Base-by-base conservation (phyloP, 2,329 filamentous ascomycete species). In the Cytospora paraplurivora region DNA sequence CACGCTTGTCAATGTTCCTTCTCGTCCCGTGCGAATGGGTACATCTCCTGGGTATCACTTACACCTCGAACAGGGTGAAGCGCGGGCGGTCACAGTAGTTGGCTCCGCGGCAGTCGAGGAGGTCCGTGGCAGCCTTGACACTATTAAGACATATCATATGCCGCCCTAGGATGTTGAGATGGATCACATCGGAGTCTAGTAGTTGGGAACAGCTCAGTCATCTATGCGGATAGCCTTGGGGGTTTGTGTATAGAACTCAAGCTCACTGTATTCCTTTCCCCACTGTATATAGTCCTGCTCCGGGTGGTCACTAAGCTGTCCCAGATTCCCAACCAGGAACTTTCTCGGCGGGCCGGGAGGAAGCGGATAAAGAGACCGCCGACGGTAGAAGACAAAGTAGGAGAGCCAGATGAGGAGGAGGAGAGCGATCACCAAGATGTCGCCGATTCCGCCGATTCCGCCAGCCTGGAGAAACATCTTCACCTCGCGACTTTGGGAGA, bases 71-170 rank as follows among this genome's bases (percentile, higher is more conserved):
- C 63, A 73, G 71, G 63, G 76, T 74, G 65, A 78, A 78, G 8
- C 75, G 72, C 8, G 76, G 76, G 13, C 76, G 68, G 63, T 76
- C 73, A 19, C 69, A 71, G 59, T 76, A 78, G 55, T 74, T 77
- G 19, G 71, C 69, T 4, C 76, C 75, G 7, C 75, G 71, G 58
- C 72, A 75, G 32, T 76, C 75, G 21, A 78, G 71, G n/a, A 78
- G 68, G 27, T 77, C 76, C 3, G 69, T 68, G 7, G 76, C 76
- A 4, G 73, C 69, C 58, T 72, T 66, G 15, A 73, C 67, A 56
- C 69, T 75, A 68, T 77, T 76, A 15, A 78, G 63, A 3, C 77
- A 72, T 56, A 78, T 68, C 67, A 76, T 64, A 54, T 73, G 54
- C 62, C 72, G 67, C 11, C 63, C 71, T 66, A 71, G 73, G 32